Evolutionary conservation across 2,329 filamentous ascomycete genomes (phyloP).

Genomic region (Ophiostoma angusticollis): DNA sequence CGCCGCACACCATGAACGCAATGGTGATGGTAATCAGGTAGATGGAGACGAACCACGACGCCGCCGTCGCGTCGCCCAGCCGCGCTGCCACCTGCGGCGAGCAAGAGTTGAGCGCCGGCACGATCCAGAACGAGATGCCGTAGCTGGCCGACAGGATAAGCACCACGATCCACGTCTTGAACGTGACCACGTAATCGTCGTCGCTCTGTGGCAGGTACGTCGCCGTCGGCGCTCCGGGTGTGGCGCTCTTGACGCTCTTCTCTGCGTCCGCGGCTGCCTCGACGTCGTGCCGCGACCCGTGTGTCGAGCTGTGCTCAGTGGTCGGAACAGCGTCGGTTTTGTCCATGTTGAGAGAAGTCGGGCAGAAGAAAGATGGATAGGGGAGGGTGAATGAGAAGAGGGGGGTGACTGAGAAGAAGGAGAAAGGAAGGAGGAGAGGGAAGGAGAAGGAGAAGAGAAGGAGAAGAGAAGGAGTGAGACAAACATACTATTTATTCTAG

Average conservation of each 20-base stretch:
- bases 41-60: conserved; percentile 23
- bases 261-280: conserved; percentile 1
- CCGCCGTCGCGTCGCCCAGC: conserved; percentile 21
- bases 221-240: too few relatives aligned
- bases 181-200: conserved; percentile 25
- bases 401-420: not conserved
- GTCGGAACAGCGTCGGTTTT: too few relatives aligned
- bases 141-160: conserved; percentile 24
- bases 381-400: not conserved
- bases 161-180: conserved; percentile 28
- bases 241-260: not conserved
- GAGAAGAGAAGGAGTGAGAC: not conserved
- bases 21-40: conserved; percentile 29
- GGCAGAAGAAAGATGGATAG: too few relatives aligned
- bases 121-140: conserved; percentile 27
- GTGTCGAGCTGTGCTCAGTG: too few relatives aligned
- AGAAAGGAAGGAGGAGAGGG: not conserved
- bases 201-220: conserved; percentile 20
- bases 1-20: conserved; percentile 27
- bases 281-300: too few relatives aligned
- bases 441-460: not conserved
- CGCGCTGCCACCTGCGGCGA: conserved; percentile 21
- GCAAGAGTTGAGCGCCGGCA: conserved; percentile 22
- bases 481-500: not conserved
- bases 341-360: too few relatives aligned